Base-by-base conservation (phyloP, 495 filamentous ascomycete species). In the Pseudevernia furfuracea region DNA sequence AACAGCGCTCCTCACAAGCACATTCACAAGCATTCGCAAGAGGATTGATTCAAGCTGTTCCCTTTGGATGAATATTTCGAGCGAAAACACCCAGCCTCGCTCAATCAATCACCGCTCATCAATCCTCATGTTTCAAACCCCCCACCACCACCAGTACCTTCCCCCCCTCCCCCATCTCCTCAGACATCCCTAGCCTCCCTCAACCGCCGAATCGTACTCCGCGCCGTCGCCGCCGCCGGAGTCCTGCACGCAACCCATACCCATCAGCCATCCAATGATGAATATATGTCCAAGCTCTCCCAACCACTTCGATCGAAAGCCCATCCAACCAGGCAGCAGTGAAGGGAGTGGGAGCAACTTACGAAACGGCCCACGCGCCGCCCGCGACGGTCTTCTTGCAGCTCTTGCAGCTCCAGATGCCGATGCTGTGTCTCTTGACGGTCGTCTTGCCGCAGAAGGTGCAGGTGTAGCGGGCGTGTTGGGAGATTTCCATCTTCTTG, bases 401-500 rank as follows among this genome's bases (percentile, higher is more conserved):
- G 36, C 87, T 82, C 80, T 84, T 89, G 87, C 94, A 98, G 78
- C 86, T 83, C 94, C 94, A 97, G 84, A 97, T 97, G 72, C 94
- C 95, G 71, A 95, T 90, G 61, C 91, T 85, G 69, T 90, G 81
- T 68, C 94, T 86, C 85, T 94, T 94, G 71, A 98, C 94, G 66
- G 87, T 88, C 79, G 84, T 87, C 85, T 96, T 96, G 70, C 92
- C 93, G 86, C 93, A 96, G 86, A 95, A 94, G 59, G 91, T 93
- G 84, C 88, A 90, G 63, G 81, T 85, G 84, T 97, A 97, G 77
- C 87, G 84, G 78, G 91, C 90, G 85, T 97, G 93, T 79, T 97
- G 93, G 62, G 89, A 87, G 74, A 96, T 87, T 88, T 98, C 94
- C 89, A 97, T 96, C 87, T 96, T 96, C 90, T 98, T 98, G 76